Evolutionary conservation across 352 stramenopile genomes (phyloP), one percentile per base, ranked within the genome.

Genomic region (Phytophthora constricta): DNA sequence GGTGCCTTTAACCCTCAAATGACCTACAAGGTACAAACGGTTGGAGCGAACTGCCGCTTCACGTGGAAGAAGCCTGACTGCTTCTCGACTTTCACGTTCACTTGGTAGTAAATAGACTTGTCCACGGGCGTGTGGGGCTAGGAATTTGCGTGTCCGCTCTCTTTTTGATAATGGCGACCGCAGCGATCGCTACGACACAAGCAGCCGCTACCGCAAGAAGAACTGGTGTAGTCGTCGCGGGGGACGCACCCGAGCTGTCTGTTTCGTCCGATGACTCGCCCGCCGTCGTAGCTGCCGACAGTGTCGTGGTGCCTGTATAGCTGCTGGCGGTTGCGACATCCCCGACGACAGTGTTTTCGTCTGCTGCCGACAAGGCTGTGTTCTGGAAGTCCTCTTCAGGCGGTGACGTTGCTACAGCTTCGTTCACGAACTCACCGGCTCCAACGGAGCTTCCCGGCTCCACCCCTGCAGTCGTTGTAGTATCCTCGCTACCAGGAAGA

Each of bases 101-200:
- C n/a, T n/a, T n/a, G n/a, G 42, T 63, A 70, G 49, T 74, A 74
- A 55, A 58, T 70, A 9, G 28, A n/a, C 28, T 70, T 65, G 34
- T 68, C 61, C 20, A 48, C 26, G 0, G 67, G 67, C 17, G 67
- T 67, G 26, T 51, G 48, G 67, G 62, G 26, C 56, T 71, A 25
- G 58, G 23, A 5, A 58, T 25, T 0, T 20, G 52, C 37, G 23
- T 49, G 0, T 50, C 31, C 8, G 49, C 43, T 23, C 67, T 60
- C 52, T 58, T 69, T 37, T 61, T 69, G 27, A 39, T 33, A n/a
- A 64, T 43, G 0, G 23, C 22, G 17, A 71, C 27, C 13, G 49
- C 67, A 9, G 33, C 67, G n/a, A 66, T 43, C 8, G 48, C 56
- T 39, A 58, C 60, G 5, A 71, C 16, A 14, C 62, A 75, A 20